Conservation (phyloP, 106 monocot species). For the Dioscorea zingiberensis region DNA sequence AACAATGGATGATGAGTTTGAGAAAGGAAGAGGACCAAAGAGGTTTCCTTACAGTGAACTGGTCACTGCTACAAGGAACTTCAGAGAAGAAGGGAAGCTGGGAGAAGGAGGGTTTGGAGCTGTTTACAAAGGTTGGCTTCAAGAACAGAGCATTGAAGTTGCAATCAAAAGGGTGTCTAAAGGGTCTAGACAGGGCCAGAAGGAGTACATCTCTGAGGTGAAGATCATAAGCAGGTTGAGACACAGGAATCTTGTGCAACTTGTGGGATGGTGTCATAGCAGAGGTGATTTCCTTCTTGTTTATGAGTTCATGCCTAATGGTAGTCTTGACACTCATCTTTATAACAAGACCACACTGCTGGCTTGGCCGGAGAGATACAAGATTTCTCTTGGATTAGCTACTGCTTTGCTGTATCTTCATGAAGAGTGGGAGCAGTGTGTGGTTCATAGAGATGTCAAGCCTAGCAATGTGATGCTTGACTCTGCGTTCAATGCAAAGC, state of each 20-base stretch:
- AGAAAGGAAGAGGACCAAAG: background rate
- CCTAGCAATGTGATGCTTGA: background rate
- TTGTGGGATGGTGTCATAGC: background rate
- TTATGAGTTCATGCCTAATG: background rate
- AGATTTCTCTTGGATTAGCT: background rate
- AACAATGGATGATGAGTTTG: background rate
- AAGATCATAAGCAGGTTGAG: background rate
- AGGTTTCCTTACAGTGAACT: background rate
- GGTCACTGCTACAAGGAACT: background rate
- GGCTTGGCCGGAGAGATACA: background rate
- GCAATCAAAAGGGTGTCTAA: background rate
- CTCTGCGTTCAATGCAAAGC: background rate
- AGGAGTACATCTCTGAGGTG: background rate
- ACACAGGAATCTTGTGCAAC: background rate
- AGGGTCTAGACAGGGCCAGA: background rate
- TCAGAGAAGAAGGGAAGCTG: background rate
- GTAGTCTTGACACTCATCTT: background rate
- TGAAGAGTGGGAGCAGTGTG: slow-evolving; percentile 3
- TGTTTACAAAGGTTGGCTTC: background rate
- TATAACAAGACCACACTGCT: background rate
- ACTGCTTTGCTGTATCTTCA: background rate
- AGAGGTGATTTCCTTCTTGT: background rate
- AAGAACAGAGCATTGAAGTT: background rate
- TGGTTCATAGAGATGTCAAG: slow-evolving; percentile 2
- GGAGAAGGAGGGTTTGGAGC: background rate